Evolutionary conservation across 2,329 filamentous ascomycete species (phyloP), one percentile per base, ranked within the genome.

Genomic region (Lachnum nothofagi): DNA sequence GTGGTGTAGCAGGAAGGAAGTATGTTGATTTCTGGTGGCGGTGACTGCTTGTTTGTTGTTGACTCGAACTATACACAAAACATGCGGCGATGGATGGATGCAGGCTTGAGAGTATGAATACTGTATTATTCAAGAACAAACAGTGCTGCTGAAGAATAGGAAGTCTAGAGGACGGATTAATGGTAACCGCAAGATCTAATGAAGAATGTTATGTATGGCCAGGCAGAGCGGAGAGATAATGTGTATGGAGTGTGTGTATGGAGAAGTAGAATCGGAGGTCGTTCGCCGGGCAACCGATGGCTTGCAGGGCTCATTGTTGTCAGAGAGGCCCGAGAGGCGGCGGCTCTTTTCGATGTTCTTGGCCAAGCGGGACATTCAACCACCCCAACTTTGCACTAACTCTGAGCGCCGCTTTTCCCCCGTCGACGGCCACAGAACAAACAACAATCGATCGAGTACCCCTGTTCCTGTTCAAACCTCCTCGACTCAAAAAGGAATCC

Each of bases 61-160:
- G 48, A 49, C 44, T 12, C 25, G 20, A 35, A 16, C 51, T 53
- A 55, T 52, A 47, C 55, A 54, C 54, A 56, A 51, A 59, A 50
- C 55, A 60, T 57, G 46, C 35, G 53, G 51, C 52, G 46, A 16
- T n/a, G 34, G 39, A 45, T 38, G 14, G 20, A 22, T 20, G 20
- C 31, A 19, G 23, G 27, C 25, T 35, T 17, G 25, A 47, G 45
- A 45, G 37, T 55, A 60, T 44, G 46, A 46, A 59, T 57, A 54
- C 38, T 52, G 43, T 43, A 46, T n/a, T n/a, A n/a, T n/a, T n/a
- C 46, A 42, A 44, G 48, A 52, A 45, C 40, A 33, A 46, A 43
- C 44, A 20, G 42, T 35, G 48, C 24, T 37, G 33, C 19, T 25
- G 43, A 37, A 49, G 43, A 48, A 51, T 50, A 58, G 44, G 48